Conservation (phyloP, 176 grass and related monocot species). For the Chloris gayana region DNA sequence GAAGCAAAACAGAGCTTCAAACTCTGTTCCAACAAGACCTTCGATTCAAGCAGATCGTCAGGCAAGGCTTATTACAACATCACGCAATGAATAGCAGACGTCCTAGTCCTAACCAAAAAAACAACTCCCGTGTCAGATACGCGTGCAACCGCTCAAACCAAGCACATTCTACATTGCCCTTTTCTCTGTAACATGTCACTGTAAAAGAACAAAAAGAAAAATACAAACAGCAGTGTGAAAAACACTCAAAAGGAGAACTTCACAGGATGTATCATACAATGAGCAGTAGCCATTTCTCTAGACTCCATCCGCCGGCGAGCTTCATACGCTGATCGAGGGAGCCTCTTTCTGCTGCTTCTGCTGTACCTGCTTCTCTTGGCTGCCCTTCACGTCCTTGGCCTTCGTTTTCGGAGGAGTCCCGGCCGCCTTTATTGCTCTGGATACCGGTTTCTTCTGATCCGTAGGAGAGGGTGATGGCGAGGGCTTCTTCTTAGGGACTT, state of each 20-base stretch:
- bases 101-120: conserved; percentile 55
- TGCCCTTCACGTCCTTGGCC: conserved; percentile 48
- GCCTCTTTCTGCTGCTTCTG: conserved; percentile 19
- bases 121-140: conserved; percentile 40
- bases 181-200: conserved; percentile 12
- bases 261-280: conserved; percentile 52
- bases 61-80: conserved; percentile 53
- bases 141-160: conserved; percentile 42
- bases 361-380: conserved; percentile 40
- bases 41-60: conserved; percentile 32
- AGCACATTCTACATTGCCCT: conserved; percentile 46
- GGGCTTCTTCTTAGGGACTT: conserved; percentile 53
- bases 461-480: conserved; percentile 27
- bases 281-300: neutral
- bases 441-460: conserved; percentile 37
- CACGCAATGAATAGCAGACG: conserved; percentile 43
- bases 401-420: conserved; percentile 48
- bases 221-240: neutral
- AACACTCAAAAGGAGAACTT: conserved; percentile 12
- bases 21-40: conserved; percentile 39
- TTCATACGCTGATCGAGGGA: conserved; percentile 40
- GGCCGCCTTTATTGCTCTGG: conserved; percentile 47
- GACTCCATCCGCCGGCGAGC: neutral
- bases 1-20: neutral
- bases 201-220: neutral